phyloP scores from a whole-genome alignment of 805 yeast species.

The Diddensiella santjacobensis region DNA sequence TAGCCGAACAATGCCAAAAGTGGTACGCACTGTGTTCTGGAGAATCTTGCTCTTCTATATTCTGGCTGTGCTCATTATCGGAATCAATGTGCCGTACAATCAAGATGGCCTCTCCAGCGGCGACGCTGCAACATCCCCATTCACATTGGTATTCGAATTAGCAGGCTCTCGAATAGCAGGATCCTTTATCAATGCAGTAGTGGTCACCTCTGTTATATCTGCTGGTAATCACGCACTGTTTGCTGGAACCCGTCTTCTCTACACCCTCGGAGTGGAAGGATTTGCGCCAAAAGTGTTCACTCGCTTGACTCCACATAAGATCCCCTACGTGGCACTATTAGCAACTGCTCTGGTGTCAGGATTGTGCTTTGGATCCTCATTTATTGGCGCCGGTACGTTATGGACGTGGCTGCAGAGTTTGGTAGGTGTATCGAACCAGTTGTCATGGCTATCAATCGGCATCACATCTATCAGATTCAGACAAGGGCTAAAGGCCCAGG shows the following conservation, averaged over 20 bases:
- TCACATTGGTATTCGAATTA: conserved; percentile 40
- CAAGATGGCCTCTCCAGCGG: conserved; percentile 42
- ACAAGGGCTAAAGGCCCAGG: conserved; percentile 39
- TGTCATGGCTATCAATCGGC: conserved; percentile 59
- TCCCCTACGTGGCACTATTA: conserved; percentile 46
- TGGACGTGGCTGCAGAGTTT: conserved; percentile 52
- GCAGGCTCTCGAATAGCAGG: conserved; percentile 46
- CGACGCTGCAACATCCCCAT: conserved; percentile 45
- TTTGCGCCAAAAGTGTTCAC: conserved; percentile 53
- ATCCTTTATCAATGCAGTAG: conserved; percentile 55
- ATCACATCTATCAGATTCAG: conserved; percentile 54
- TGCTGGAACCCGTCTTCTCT: conserved; percentile 61
- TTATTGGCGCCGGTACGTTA: conserved; percentile 51
- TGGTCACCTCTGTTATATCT: conserved; percentile 57
- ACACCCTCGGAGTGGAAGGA: conserved; percentile 56
- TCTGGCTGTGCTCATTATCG: conserved; percentile 53
- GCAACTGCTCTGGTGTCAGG: conserved; percentile 54
- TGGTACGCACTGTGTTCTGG: conserved; percentile 53
- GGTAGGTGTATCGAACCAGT: conserved; percentile 61
- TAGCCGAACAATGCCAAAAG: conserved; percentile 51
- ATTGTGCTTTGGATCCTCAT: conserved; percentile 55
- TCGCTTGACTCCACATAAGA: conserved; percentile 46
- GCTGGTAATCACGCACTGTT: conserved; percentile 66
- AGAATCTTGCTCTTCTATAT: conserved; percentile 52
- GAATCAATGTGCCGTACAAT: conserved; percentile 56